Evolutionary conservation across 371 early-diverging fungal genomes (phyloP), one percentile per base, ranked within the genome.

Genomic region (Synchytrium microbalum): DNA sequence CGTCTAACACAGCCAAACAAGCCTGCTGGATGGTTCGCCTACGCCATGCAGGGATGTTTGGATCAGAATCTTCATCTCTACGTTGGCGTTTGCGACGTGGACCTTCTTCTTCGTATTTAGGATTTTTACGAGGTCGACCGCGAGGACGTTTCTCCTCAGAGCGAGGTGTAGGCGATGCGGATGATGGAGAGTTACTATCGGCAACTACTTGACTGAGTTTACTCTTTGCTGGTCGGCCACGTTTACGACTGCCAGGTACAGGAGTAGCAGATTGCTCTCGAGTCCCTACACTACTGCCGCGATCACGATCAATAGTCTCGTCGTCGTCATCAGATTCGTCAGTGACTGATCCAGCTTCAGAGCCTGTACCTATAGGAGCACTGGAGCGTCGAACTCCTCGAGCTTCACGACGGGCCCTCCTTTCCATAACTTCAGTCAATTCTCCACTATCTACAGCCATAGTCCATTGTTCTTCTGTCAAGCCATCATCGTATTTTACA

Each of bases 391-490:
- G 19, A 28, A 24, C 0, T 2, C 0, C n/a, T 24, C 65, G 23
- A 53, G 65, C n/a, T 60, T 68, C 63, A 10, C 66, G 32, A n/a
- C 57, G 60, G 25, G 58, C 61, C 24, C 67, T 58, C 29, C 58
- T 1, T 10, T 29, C 38, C 59, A 59, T 29, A 16, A 1, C 27
- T 32, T 61, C 23, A n/a, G n/a, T n/a, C 3, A 30, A 54, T 14
- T 64, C 64, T 8, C 79, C 81, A 5, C 54, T 58, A 19, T 86
- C 86, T 23, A 86, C 74, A 55, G 88, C 91, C 59, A 82, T 81
- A 23, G 92, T 67, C 86, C 87, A 98, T 75, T 98, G 93, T 63
- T 93, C 93, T 63, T 98, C 97, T 0, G 92, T 92, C 70, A 96
- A 73, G 0, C 89, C 92, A 67, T 98, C 96, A 69, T 90, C 91